phyloP scores from a whole-genome alignment of 768 basidiomycete species.

The Clitopilus hobsonii region DNA sequence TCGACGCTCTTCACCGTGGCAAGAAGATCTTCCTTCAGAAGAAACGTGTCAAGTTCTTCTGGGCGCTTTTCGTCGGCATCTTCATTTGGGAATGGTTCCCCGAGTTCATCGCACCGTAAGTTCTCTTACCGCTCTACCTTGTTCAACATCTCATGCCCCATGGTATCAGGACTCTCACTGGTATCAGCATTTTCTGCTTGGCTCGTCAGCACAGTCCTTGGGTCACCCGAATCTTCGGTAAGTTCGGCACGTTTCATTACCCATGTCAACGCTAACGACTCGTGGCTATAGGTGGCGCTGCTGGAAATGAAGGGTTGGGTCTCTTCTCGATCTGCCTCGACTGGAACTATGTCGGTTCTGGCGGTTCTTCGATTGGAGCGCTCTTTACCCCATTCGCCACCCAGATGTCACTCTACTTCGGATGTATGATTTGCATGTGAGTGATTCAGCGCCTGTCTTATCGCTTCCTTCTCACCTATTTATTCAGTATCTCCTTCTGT shows the following conservation, averaged over 20 bases:
- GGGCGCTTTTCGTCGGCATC: conserved; percentile 46
- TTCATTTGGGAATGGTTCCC: conserved; percentile 58
- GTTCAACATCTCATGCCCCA: neutral
- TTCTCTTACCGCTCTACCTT: neutral
- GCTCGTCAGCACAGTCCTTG: neutral
- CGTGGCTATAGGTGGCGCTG: conserved; percentile 31
- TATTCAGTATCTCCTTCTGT: conserved; percentile 2
- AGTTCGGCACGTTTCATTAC: neutral
- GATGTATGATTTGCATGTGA: neutral
- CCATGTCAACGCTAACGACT: neutral
- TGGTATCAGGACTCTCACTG: conserved; percentile 34
- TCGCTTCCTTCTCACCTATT: neutral
- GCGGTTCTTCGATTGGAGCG: conserved; percentile 26
- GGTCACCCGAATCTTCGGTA: conserved; percentile 10
- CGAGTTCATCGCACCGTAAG: neutral
- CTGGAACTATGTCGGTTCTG: conserved; percentile 52
- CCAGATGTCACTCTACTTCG: conserved; percentile 35
- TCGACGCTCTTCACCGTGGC: conserved; percentile 32
- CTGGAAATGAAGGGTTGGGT: conserved; percentile 64
- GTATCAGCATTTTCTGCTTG: conserved; percentile 57
- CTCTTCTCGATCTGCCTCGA: conserved; percentile 55
- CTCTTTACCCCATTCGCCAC: conserved; percentile 34
- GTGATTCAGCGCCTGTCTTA: neutral
- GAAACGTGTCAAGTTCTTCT: conserved; percentile 56
- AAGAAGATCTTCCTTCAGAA: conserved; percentile 36